Evolutionary conservation across 2,329 filamentous ascomycete species (phyloP).

Genomic region (Rhinocladiella mackenziei): DNA sequence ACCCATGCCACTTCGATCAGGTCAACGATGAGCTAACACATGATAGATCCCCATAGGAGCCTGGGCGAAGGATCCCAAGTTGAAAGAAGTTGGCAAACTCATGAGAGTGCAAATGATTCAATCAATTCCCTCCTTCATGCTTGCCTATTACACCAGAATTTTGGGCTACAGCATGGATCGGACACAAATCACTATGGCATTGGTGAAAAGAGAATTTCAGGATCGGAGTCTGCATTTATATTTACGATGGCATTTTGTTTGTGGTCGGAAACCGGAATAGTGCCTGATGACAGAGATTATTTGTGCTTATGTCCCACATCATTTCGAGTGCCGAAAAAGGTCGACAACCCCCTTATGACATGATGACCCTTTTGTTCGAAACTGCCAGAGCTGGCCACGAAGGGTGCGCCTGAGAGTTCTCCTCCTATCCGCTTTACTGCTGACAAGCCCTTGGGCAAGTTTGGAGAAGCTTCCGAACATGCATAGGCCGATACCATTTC

Average conservation of each 20-base stretch:
- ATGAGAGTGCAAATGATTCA: slow-evolving; percentile 10
- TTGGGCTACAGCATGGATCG: slow-evolving; percentile 9
- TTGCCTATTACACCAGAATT: slow-evolving; percentile 12
- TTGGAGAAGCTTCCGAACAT: too few relatives aligned
- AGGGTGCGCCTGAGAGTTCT: too few relatives aligned
- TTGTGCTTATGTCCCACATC: neutral
- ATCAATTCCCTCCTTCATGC: slow-evolving; percentile 13
- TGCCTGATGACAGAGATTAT: too few relatives aligned
- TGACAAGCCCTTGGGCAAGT: too few relatives aligned
- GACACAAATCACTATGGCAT: slow-evolving; percentile 10
- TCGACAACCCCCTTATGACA: too few relatives aligned
- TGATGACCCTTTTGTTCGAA: too few relatives aligned
- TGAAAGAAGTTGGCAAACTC: slow-evolving; percentile 49
- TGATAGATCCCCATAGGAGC: slow-evolving; percentile 41
- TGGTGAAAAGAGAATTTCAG: slow-evolving; percentile 7
- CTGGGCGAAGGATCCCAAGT: slow-evolving; percentile 51
- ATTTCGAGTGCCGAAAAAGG: too few relatives aligned
- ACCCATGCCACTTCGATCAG: neutral
- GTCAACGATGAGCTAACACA: slow-evolving; percentile 21
- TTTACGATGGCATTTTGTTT: slow-evolving; percentile 20
- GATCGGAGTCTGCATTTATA: slow-evolving; percentile 39
- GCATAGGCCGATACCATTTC: too few relatives aligned
- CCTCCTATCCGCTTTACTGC: too few relatives aligned
- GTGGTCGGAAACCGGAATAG: slow-evolving; percentile 9
- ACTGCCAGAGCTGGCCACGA: too few relatives aligned